Percentiles rank a stretch among this genome's conserved stretches.
Conservation (phyloP, 495 filamentous ascomycete species). For the Massariosphaeria phaeospora region DNA sequence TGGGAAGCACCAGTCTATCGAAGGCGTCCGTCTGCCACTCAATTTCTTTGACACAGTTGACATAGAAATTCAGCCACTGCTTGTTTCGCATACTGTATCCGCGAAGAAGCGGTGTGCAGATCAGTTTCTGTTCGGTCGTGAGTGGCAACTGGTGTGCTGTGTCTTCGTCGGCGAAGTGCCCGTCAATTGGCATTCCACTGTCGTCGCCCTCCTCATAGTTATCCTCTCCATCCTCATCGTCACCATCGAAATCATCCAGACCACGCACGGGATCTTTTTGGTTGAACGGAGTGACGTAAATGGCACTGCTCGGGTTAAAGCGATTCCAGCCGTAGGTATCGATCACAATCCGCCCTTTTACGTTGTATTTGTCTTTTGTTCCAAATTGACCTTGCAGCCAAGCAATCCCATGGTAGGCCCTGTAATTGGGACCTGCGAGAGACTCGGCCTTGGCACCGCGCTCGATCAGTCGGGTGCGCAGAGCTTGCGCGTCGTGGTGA, state of each 20-base stretch:
- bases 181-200: conserved; percentile 41
- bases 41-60: conserved; percentile 43
- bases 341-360: conserved; percentile 51
- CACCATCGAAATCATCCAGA: conserved; percentile 18
- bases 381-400: conserved; percentile 34
- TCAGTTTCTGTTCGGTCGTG: conserved; percentile 40
- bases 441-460: conserved; percentile 40
- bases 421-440: conserved; percentile 59
- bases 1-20: conserved; percentile 44
- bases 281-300: conserved; percentile 33
- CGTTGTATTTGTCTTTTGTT: conserved; percentile 44
- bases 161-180: conserved; percentile 40
- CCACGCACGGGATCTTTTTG: conserved; percentile 29
- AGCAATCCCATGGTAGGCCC: conserved; percentile 52
- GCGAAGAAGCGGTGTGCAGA: conserved; percentile 38
- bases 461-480: conserved; percentile 38
- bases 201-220: conserved; percentile 32
- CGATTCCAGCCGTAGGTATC: conserved; percentile 47
- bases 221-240: conserved; percentile 29
- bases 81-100: conserved; percentile 48
- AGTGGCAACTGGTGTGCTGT: conserved; percentile 30
- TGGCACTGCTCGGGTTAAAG: conserved; percentile 40
- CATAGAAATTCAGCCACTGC: conserved; percentile 45
- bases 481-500: conserved; percentile 46
- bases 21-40: conserved; percentile 44